A percentile compares a stretch with the other conserved stretches of the same genome.
These are phyloP conservation scores for Scolecobasidium constrictum DNA, from an alignment of 2,329 filamentous ascomycete genomes.

Conservation along the genomic window DNA sequence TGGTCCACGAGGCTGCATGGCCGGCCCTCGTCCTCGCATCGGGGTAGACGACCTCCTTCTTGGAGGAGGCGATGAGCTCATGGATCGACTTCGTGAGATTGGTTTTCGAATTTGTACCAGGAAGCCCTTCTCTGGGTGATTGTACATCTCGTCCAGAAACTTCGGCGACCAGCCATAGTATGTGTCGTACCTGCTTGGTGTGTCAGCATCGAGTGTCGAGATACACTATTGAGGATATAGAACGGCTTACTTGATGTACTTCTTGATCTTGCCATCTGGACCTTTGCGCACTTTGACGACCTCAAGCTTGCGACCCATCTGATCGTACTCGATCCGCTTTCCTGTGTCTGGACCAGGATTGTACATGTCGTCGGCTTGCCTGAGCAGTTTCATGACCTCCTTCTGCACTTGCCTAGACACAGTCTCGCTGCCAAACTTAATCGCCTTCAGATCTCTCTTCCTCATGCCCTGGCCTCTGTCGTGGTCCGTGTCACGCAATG, in stretches of 20 bases:
- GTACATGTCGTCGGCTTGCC: slow-evolving; percentile 4
- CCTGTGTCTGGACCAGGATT: neutral
- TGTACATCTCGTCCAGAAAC: slow-evolving; percentile 7
- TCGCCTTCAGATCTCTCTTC: neutral
- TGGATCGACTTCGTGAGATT: neutral
- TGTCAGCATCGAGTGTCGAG: too few species aligned
- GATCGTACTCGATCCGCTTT: slow-evolving; percentile 3
- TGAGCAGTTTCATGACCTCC: slow-evolving; percentile 5
- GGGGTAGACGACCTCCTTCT: neutral
- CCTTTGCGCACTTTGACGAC: slow-evolving; percentile 3
- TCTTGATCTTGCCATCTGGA: neutral
- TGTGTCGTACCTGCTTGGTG: slow-evolving; percentile 4
- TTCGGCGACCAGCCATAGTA: slow-evolving; percentile 8
- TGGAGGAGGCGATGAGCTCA: slow-evolving; percentile 3
- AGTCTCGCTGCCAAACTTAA: neutral
- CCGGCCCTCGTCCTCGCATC: neutral
- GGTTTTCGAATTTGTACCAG: neutral
- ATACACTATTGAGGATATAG: too few species aligned
- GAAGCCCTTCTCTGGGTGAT: slow-evolving; percentile 4
- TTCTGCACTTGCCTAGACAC: neutral
- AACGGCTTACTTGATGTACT: neutral
- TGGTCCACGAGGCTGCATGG: neutral
- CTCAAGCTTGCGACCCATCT: slow-evolving; percentile 5
- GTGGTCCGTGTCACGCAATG: slow-evolving; percentile 1
- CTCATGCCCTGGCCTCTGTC: slow-evolving; percentile 5